Evolutionary conservation across 2,329 filamentous ascomycete genomes (phyloP).

Genomic region (Coniella vitis): DNA sequence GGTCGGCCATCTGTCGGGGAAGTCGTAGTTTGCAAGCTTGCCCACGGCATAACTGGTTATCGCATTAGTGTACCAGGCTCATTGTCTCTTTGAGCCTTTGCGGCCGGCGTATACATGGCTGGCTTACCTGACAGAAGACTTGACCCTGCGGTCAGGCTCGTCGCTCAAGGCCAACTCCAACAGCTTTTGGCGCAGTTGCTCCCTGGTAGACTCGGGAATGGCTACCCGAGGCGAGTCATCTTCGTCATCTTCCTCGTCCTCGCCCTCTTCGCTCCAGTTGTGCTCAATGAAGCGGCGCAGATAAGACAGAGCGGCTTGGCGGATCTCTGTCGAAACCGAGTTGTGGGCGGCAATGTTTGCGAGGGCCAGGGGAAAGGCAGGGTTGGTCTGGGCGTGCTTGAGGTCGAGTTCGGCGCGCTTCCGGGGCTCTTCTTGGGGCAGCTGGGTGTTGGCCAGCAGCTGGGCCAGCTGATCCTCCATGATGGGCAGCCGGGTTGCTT

Average conservation of each 20-base stretch:
- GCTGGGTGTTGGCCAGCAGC: slow-evolving; percentile 82
- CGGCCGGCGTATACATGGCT: neutral
- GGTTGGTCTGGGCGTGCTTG: slow-evolving; percentile 59
- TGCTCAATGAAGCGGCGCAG: slow-evolving; percentile 78
- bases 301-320: slow-evolving; percentile 74
- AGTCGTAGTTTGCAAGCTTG: slow-evolving; percentile 90
- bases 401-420: slow-evolving; percentile 83
- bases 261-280: slow-evolving; percentile 74
- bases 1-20: slow-evolving; percentile 90
- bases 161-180: slow-evolving; percentile 70
- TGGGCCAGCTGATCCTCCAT: slow-evolving; percentile 94
- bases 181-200: slow-evolving; percentile 63
- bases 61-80: slow-evolving; percentile 13
- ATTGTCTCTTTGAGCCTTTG: neutral
- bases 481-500: slow-evolving; percentile 22
- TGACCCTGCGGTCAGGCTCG: slow-evolving; percentile 77
- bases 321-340: slow-evolving; percentile 64
- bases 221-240: slow-evolving; percentile 48
- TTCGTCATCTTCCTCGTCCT: slow-evolving; percentile 51
- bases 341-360: slow-evolving; percentile 73
- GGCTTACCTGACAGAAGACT: slow-evolving; percentile 74
- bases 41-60: slow-evolving; percentile 61
- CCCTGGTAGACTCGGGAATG: slow-evolving; percentile 67
- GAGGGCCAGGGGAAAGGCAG: slow-evolving; percentile 71
- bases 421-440: slow-evolving; percentile 65